Evolutionary conservation across 1,284 basidiomycete genomes (phyloP).

Genomic region (Rhodotorula sp.): DNA sequence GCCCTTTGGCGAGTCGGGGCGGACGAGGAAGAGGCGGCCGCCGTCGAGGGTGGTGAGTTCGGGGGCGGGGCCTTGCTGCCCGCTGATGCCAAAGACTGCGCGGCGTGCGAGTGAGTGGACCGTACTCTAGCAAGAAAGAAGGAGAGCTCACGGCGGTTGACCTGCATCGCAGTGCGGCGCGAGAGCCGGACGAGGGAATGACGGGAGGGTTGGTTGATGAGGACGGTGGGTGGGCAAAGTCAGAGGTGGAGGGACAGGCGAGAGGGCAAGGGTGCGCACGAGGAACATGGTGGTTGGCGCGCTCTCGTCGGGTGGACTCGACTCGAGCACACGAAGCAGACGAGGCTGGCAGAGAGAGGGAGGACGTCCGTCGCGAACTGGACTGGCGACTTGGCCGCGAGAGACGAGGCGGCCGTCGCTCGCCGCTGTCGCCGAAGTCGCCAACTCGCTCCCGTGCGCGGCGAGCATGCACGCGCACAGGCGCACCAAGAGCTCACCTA

Average conservation of each 20-base stretch:
- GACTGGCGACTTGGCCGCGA: not conserved
- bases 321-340: no score
- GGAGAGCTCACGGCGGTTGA: slow-evolving; percentile 21
- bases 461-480: slow-evolving; percentile 7
- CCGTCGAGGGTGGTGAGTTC: slow-evolving; percentile 93
- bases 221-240: not conserved
- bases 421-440: no score
- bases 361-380: no score
- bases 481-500: slow-evolving; percentile 13
- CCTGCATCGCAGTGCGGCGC: not conserved
- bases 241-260: not conserved
- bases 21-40: slow-evolving; percentile 87
- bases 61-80: slow-evolving; percentile 51
- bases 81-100: slow-evolving; percentile 32
- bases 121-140: no score
- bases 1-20: slow-evolving; percentile 85
- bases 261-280: not conserved
- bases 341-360: no score
- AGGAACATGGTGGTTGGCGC: slow-evolving; percentile 20
- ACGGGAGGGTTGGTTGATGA: slow-evolving; percentile 16
- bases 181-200: not conserved
- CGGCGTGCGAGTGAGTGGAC: not conserved
- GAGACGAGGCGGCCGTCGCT: no score
- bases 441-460: not conserved
- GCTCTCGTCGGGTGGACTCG: not conserved